These are phyloP conservation scores for Beauveria varroae DNA, from an alignment of 2,329 filamentous ascomycete species.

Conservation along the genomic window DNA sequence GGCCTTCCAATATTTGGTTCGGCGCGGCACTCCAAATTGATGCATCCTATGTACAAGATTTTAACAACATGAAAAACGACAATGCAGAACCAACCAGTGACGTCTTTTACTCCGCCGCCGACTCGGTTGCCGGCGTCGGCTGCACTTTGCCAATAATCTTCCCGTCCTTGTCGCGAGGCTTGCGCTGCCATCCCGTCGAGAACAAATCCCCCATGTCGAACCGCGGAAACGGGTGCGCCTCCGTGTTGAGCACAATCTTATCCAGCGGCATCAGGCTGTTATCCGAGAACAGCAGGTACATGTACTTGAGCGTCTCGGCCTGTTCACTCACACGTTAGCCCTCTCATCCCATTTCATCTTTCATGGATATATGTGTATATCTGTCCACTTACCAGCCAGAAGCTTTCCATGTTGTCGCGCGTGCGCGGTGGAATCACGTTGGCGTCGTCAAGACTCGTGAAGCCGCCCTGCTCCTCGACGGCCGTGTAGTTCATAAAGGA, in stretches of 20 bases:
- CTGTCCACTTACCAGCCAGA: slow-evolving; percentile 71
- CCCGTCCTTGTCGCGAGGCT: slow-evolving; percentile 46
- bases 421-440: slow-evolving; percentile 59
- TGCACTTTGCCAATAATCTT: slow-evolving; percentile 22
- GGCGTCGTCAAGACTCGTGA: slow-evolving; percentile 73
- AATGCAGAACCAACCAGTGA: not conserved
- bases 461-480: slow-evolving; percentile 70
- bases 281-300: slow-evolving; percentile 88
- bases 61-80: not conserved
- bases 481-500: slow-evolving; percentile 81
- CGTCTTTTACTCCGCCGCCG: not conserved
- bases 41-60: not conserved
- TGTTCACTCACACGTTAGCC: slow-evolving; percentile 26
- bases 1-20: not conserved
- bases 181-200: slow-evolving; percentile 73
- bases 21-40: too few relatives aligned
- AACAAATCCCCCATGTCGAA: slow-evolving; percentile 76
- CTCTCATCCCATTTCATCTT: not conserved
- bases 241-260: slow-evolving; percentile 88
- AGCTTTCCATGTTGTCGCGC: slow-evolving; percentile 96
- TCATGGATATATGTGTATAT: not conserved
- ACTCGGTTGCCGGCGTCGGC: not conserved
- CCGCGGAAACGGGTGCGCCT: slow-evolving; percentile 82
- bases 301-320: slow-evolving; percentile 96
- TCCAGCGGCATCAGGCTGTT: slow-evolving; percentile 77